Evolutionary conservation across 495 filamentous ascomycete genomes (phyloP), one percentile per base, ranked within the genome.

Genomic region (Cercophora samala): DNA sequence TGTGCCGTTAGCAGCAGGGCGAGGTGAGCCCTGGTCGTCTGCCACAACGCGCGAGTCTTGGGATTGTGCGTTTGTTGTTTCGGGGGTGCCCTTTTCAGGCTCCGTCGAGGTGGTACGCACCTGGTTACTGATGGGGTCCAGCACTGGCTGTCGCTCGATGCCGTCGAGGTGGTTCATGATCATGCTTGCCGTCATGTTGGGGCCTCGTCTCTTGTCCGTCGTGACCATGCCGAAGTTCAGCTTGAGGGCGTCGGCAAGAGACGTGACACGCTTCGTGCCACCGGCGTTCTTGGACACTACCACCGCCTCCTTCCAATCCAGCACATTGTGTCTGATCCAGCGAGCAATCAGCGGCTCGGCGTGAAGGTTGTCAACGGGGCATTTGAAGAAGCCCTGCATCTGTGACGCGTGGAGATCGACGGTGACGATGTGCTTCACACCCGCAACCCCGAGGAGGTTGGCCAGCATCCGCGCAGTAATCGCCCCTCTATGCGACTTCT

Each of bases 311-410:
- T 83, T 87, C 95, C 95, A 99, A 62, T 90, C 85, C 18, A 84
- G 80, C 21, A 99, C 90, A 72, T 97, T 94, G 78, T 90, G 86
- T 66, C 88, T 86, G 74, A 98, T 95, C 96, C 95, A 98, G 65
- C 93, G 89, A 53, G 96, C 95, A 75, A 99, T 93, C 70, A 97
- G 85, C 4, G 95, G 95, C 77, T 99, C 95, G 21, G 96, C 95
- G 72, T 97, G 91, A 42, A 99, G 88, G 76, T 99, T 97, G 78
- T 99, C 95, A 60, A 99, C 95, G 11, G 95, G 96, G 73, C 95
- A 96, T 69, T 90, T 91, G 84, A 99, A 99, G 84, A 99, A 99
- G 42, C 95, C 95, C 80, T 98, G 96, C 90, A 97, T 97, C 80
- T 98, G 95, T 11, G 92, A 93, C 66, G 92, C 92, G 81, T 99